phyloP scores from a whole-genome alignment of 768 basidiomycete species.

The Termitomyces sp. region DNA sequence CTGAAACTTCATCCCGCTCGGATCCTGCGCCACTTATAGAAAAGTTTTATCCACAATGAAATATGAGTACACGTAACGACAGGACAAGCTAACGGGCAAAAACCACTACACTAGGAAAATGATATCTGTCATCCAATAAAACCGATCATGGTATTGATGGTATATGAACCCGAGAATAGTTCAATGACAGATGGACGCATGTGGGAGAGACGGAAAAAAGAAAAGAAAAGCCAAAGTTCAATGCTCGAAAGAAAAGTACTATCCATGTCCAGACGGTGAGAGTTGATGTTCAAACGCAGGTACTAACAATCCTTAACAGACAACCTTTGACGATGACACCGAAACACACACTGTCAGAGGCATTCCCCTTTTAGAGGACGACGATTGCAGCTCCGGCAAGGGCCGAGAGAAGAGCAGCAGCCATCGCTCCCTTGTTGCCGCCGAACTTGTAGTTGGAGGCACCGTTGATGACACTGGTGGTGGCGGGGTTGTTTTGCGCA shows the following conservation, averaged over 20 bases:
- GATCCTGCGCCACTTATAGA: too few relatives aligned
- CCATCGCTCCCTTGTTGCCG: conserved; percentile 27
- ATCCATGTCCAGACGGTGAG: neutral
- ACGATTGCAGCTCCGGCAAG: conserved; percentile 46
- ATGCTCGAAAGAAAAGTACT: neutral
- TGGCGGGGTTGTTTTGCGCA: conserved; percentile 6
- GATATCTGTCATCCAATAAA: conserved; percentile 2
- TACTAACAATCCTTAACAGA: neutral
- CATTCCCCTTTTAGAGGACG: conserved; percentile 29
- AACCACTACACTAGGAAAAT: conserved; percentile 19
- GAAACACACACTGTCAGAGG: neutral
- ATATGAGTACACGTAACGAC: conserved; percentile 20
- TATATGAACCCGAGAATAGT: neutral
- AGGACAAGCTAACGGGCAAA: conserved; percentile 20
- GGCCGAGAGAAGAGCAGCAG: conserved; percentile 37
- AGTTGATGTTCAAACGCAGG: neutral
- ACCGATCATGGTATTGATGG: neutral
- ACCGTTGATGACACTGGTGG: conserved; percentile 23
- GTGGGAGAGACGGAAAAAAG: neutral
- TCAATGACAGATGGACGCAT: neutral
- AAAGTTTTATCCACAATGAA: neutral
- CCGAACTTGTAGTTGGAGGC: conserved; percentile 27
- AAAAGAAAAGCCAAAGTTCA: neutral
- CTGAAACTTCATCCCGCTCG: too few relatives aligned
- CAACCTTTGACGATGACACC: neutral